These are phyloP conservation scores for Delitschia confertaspora DNA, from an alignment of 495 filamentous ascomycete genomes.

Conservation along the genomic window DNA sequence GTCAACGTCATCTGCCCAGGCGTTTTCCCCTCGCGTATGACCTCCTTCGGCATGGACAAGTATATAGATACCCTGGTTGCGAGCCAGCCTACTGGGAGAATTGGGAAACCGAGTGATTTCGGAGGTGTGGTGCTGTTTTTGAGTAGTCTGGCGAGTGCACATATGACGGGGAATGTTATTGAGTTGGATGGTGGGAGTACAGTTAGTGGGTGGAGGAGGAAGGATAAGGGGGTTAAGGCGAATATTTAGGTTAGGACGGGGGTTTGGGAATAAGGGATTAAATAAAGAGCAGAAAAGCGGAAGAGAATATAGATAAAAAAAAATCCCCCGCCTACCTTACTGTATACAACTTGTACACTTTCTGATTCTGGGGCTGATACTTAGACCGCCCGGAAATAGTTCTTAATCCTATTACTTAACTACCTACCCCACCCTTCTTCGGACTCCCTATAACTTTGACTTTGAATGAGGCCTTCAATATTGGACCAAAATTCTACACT, in stretches of 20 bases:
- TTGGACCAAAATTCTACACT: too few species aligned
- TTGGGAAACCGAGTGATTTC: slow-evolving; percentile 34
- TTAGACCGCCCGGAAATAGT: too few species aligned
- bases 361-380: too few species aligned
- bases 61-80: slow-evolving; percentile 29
- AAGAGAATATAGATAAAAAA: too few species aligned
- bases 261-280: too few species aligned
- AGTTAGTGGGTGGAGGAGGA: slow-evolving; percentile 27
- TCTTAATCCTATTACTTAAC: too few species aligned
- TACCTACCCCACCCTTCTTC: too few species aligned
- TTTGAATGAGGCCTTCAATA: too few species aligned
- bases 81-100: slow-evolving; percentile 32
- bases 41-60: slow-evolving; percentile 29
- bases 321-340: too few species aligned
- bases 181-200: slow-evolving; percentile 35
- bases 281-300: too few species aligned
- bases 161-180: slow-evolving; percentile 34
- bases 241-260: slow-evolving; percentile 10
- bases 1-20: slow-evolving; percentile 35
- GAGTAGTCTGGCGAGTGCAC: slow-evolving; percentile 25
- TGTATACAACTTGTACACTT: too few species aligned
- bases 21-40: slow-evolving; percentile 35
- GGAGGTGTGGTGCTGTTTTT: slow-evolving; percentile 32
- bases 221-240: slow-evolving; percentile 23
- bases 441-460: too few species aligned